These are phyloP conservation scores for Terfezia claveryi DNA, from an alignment of 495 filamentous ascomycete genomes.

Conservation along the genomic window DNA sequence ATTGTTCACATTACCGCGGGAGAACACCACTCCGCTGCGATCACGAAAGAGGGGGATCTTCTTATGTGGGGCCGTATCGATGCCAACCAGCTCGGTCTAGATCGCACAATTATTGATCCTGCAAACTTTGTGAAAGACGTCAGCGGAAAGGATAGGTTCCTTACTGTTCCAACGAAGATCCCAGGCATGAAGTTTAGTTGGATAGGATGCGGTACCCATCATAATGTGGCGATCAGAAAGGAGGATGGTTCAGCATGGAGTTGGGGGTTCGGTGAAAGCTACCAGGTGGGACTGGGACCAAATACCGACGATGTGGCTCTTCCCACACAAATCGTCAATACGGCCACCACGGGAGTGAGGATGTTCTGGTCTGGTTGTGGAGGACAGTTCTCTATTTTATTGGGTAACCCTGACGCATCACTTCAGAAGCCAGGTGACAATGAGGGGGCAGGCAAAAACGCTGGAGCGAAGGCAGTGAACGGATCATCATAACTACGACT, in stretches of 20 bases:
- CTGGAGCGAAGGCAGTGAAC: too few relatives aligned
- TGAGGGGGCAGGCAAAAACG: too few relatives aligned
- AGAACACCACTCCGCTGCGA: conserved; percentile 2
- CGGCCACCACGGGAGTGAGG: conserved; percentile 34
- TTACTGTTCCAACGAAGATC: conserved; percentile 12
- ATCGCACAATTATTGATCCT: conserved; percentile 25
- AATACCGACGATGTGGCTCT: conserved; percentile 31
- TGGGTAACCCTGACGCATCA: conserved; percentile 13
- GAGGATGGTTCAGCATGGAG: conserved; percentile 37
- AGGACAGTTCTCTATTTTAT: conserved; percentile 44
- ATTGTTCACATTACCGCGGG: not conserved
- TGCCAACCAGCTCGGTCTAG: conserved; percentile 37
- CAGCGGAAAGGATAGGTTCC: conserved; percentile 13
- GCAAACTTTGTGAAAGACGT: conserved; percentile 37
- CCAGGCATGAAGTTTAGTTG: conserved; percentile 17
- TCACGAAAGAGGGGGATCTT: conserved; percentile 37
- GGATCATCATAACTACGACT: too few relatives aligned
- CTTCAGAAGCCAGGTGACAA: not conserved
- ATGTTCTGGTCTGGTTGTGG: conserved; percentile 38
- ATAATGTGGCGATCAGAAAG: conserved; percentile 35
- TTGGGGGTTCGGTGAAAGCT: conserved; percentile 47
- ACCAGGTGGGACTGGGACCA: conserved; percentile 43
- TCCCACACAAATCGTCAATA: conserved; percentile 41
- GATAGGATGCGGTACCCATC: conserved; percentile 32
- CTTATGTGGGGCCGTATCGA: conserved; percentile 51